These are phyloP conservation scores for Penicillium canescens DNA, from an alignment of 495 filamentous ascomycete genomes.

Conservation along the genomic window DNA sequence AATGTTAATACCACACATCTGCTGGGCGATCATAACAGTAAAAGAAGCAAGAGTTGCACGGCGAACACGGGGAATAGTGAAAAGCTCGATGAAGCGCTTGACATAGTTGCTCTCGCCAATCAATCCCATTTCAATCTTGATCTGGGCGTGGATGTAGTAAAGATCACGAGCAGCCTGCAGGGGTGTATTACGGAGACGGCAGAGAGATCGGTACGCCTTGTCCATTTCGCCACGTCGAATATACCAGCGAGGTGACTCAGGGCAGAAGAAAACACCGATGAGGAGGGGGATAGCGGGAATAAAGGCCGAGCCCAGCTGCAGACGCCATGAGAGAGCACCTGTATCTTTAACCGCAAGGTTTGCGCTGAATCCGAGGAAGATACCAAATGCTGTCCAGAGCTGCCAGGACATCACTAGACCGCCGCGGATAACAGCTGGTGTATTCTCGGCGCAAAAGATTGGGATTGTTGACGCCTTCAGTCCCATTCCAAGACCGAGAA, in stretches of 20 bases:
- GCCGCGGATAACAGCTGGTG: conserved; percentile 61
- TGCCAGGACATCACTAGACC: conserved; percentile 67
- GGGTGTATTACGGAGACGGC: conserved; percentile 58
- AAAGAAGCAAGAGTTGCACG: conserved; percentile 65
- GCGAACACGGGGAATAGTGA: conserved; percentile 67
- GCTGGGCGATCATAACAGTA: conserved; percentile 75
- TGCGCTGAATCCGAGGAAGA: conserved; percentile 59
- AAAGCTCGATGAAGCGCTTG: conserved; percentile 61
- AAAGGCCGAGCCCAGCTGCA: conserved; percentile 66
- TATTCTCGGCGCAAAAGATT: conserved; percentile 63
- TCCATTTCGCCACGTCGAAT: conserved; percentile 58
- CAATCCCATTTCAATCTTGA: conserved; percentile 51
- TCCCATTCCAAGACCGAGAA: conserved; percentile 69
- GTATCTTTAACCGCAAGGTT: conserved; percentile 59
- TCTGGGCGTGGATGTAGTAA: conserved; percentile 64
- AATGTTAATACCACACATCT: conserved; percentile 80
- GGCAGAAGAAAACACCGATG: conserved; percentile 63
- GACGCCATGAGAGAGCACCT: conserved; percentile 58
- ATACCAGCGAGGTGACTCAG: conserved; percentile 70
- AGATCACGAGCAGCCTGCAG: conserved; percentile 67
- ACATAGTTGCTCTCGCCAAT: conserved; percentile 52
- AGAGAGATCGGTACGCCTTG: conserved; percentile 60
- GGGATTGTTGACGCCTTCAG: conserved; percentile 61
- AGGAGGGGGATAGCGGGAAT: conserved; percentile 69
- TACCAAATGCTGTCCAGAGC: conserved; percentile 56